Evolutionary conservation across 352 stramenopile genomes (phyloP), one percentile per base, ranked within the genome.

Genomic region (Thraustochytrium sp.): DNA sequence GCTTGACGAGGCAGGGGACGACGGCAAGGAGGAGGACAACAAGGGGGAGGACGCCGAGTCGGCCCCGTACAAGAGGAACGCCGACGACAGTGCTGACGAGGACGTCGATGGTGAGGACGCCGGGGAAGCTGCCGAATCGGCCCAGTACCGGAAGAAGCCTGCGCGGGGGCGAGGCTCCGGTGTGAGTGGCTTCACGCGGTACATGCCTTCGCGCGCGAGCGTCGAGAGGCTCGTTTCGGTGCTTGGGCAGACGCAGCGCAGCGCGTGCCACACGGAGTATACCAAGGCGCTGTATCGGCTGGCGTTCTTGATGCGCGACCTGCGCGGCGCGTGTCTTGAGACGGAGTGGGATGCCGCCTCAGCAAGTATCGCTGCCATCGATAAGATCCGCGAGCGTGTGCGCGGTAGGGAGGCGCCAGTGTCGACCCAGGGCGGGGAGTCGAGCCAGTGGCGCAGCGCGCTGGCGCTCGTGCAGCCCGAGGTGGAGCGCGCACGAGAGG

Each of bases 381-480:
- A 80, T 26, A 34, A 64, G 21, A 68, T 80, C 2, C 42, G 53
- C 16, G 68, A 68, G 8, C 48, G 53, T 16, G 34, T 80, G 13
- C 42, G 53, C 34, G 23, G 13, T n/a, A n/a, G 49, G 11, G 68
- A 76, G 18, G 68, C 68, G 2, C 68, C 68, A 18, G 51, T 80
- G 18, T 80, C 68, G 18, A 80, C 68, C 21, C 68, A 80, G 51
- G 53, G 40, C 29, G 40, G 48, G 5, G 31, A 72, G 3, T 46
- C 31, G 9, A 18, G 42, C 8, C 68, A 80, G 68, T 80, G 68
- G 68, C 42, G 68, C 21, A 18, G 44, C 5, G 68, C 68, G 34
- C 53, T 80, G 9, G 31, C 40, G 38, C 68, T 80, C n/a, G 51
- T 80, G 26, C 48, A 64, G 49, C 44, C 48, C 51, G 68, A 80